Evolutionary conservation across 805 yeast genomes (phyloP).

Genomic region (Ogataea paradorogensis): DNA sequence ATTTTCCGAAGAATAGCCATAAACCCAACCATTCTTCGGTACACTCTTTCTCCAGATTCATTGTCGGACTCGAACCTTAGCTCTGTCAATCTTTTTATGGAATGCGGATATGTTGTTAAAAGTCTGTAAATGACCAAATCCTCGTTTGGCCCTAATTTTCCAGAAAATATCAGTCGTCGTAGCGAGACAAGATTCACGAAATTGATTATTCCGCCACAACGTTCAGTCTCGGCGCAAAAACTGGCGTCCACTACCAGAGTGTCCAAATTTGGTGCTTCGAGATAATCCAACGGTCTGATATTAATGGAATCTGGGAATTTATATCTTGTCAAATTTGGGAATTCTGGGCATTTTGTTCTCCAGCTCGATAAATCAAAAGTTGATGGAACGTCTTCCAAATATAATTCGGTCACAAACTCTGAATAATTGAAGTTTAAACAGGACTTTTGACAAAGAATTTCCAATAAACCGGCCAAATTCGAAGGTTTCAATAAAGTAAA

Average conservation of each 20-base stretch:
- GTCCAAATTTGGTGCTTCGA: slow-evolving; percentile 26
- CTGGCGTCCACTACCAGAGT: slow-evolving; percentile 27
- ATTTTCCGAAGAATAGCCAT: slow-evolving; percentile 33
- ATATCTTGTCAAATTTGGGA: slow-evolving; percentile 19
- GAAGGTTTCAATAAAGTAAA: slow-evolving; percentile 16
- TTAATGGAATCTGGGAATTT: slow-evolving; percentile 23
- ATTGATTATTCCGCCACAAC: slow-evolving; percentile 22
- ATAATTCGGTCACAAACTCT: slow-evolving; percentile 24
- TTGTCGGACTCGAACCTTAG: slow-evolving; percentile 26
- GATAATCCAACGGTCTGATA: slow-evolving; percentile 25
- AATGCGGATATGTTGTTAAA: slow-evolving; percentile 28
- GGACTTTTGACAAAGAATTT: slow-evolving; percentile 16
- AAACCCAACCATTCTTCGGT: slow-evolving; percentile 34
- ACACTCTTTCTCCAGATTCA: slow-evolving; percentile 27
- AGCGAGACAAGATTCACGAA: slow-evolving; percentile 25
- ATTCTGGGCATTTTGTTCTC: slow-evolving; percentile 19
- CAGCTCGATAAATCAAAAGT: slow-evolving; percentile 22
- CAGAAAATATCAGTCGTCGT: slow-evolving; percentile 22
- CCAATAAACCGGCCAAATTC: slow-evolving; percentile 18
- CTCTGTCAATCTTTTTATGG: slow-evolving; percentile 24
- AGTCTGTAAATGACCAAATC: slow-evolving; percentile 33
- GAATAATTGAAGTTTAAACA: slow-evolving; percentile 24
- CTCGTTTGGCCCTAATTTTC: slow-evolving; percentile 32
- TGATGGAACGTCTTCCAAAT: slow-evolving; percentile 21
- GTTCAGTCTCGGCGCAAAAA: slow-evolving; percentile 28